Percentiles rank a stretch among this genome's conserved stretches.
Conservation (phyloP, 495 filamentous ascomycete species). For the Hypoxylon lienhwacheense region DNA sequence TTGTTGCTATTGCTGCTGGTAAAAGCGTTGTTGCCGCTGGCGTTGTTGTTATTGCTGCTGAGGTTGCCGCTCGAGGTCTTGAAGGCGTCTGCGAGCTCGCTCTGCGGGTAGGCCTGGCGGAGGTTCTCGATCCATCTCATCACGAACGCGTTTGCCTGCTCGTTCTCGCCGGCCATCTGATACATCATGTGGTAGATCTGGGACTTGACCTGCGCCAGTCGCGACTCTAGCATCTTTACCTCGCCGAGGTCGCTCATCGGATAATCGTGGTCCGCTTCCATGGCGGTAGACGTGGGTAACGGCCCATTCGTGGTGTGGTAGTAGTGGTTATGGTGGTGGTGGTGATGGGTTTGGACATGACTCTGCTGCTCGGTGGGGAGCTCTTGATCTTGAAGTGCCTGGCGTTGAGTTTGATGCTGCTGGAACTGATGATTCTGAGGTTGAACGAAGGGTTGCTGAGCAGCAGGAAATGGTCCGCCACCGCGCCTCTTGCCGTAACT, state of each 20-base stretch:
- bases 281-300: background rate
- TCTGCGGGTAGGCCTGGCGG: background rate
- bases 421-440: background rate
- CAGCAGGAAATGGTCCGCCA: background rate
- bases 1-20: background rate
- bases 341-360: background rate
- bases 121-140: background rate
- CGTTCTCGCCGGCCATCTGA: background rate
- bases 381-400: background rate
- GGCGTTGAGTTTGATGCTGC: background rate
- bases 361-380: background rate
- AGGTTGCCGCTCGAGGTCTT: background rate
- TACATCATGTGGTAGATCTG: background rate
- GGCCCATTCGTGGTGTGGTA: background rate
- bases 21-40: background rate
- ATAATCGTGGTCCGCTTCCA: background rate
- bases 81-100: background rate
- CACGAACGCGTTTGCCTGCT: background rate
- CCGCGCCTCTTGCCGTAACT: background rate
- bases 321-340: constrained; percentile 6
- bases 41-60: background rate
- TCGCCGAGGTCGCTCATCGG: constrained; percentile 1
- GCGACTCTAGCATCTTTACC: background rate
- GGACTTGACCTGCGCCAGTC: background rate
- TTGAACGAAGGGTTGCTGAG: background rate